These are phyloP conservation scores for Cyathus striatus DNA, from an alignment of 768 basidiomycete species.

Conservation along the genomic window DNA sequence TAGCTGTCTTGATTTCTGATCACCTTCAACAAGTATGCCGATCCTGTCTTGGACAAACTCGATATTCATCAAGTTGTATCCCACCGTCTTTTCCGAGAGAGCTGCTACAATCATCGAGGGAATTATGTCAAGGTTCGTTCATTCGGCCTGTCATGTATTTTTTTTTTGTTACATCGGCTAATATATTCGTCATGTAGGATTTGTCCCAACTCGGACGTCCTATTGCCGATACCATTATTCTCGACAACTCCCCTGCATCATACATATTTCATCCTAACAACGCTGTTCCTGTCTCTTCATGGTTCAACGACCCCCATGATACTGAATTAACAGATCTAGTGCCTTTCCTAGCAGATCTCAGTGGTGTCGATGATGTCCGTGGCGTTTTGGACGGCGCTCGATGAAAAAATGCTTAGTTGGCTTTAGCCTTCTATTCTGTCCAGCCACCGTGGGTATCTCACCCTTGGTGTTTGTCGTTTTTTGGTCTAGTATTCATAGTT, in stretches of 20 bases:
- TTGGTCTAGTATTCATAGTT: slow-evolving; percentile 10
- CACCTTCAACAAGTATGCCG: slow-evolving; percentile 73
- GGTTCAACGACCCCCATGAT: slow-evolving; percentile 99
- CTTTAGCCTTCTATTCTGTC: neutral
- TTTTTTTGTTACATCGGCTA: too few relatives aligned
- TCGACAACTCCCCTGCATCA: slow-evolving; percentile 98
- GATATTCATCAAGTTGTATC: slow-evolving; percentile 89
- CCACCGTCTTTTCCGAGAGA: slow-evolving; percentile 94
- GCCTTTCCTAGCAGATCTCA: slow-evolving; percentile 89
- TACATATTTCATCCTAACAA: slow-evolving; percentile 99
- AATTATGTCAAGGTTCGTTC: slow-evolving; percentile 93
- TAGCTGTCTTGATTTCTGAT: slow-evolving; percentile 1
- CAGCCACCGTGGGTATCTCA: slow-evolving; percentile 4
- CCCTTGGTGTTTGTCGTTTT: slow-evolving; percentile 4
- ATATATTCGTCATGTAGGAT: slow-evolving; percentile 48
- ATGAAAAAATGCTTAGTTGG: slow-evolving; percentile 26
- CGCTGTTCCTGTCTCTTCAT: slow-evolving; percentile 97
- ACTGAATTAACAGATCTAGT: slow-evolving; percentile 95
- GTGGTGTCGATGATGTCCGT: slow-evolving; percentile 81
- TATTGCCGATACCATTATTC: slow-evolving; percentile 90
- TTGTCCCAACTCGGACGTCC: slow-evolving; percentile 95
- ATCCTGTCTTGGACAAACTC: slow-evolving; percentile 96
- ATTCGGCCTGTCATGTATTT: neutral
- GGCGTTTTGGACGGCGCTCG: slow-evolving; percentile 86
- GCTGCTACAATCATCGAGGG: slow-evolving; percentile 97